Base-by-base conservation (phyloP, 2,329 filamentous ascomycete species). In the Fusarium odoratissimum region DNA sequence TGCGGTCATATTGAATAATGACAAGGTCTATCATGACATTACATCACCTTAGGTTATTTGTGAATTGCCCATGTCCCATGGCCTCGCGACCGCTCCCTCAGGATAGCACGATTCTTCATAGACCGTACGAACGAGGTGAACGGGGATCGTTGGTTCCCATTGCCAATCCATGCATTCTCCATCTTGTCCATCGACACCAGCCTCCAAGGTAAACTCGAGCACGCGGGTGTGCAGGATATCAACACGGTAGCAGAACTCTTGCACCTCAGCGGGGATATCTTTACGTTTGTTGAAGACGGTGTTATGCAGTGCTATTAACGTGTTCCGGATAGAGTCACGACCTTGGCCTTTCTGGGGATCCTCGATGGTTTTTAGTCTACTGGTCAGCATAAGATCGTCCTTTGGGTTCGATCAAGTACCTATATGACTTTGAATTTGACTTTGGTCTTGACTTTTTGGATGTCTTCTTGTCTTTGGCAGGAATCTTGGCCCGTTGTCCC, bases 111-210 rank as follows among this genome's bases (percentile, higher is more conserved):
- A 60, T n/a, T 66, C 30, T 54, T 74, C 65, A 6, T 64, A 51
- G 13, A 4, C 19, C 25, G 23, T 59, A 6, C 56, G 51, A 12
- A 75, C 69, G n/a, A 75, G 17, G 44, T 65, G 52, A 6, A 75
- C 66, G n/a, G 31, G 57, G 3, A 28, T 75, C 4, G 60, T 64
- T 7, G 61, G 69, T 31, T 73, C 69, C 10, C 70, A 45, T 25
- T 75, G 69, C 66, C 72, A 75, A 25, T 69, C 72, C 66, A 75
- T 75, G 13, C 35, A 52, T n/a, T 71, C 69, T 8, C 8, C 30
- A 33, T 65, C 40, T 8, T 66, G 60, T 33, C 21, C 37, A 3
- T 30, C 25, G 8, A 44, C 25, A 13, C 49, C 23, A 5, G 65
- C 45, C 28, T 64, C 54, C 16, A 69, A 28, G 16, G 60, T 55